Conservation (phyloP, 2,329 filamentous ascomycete genomes). For the Aotearoamyces nothofagi region DNA sequence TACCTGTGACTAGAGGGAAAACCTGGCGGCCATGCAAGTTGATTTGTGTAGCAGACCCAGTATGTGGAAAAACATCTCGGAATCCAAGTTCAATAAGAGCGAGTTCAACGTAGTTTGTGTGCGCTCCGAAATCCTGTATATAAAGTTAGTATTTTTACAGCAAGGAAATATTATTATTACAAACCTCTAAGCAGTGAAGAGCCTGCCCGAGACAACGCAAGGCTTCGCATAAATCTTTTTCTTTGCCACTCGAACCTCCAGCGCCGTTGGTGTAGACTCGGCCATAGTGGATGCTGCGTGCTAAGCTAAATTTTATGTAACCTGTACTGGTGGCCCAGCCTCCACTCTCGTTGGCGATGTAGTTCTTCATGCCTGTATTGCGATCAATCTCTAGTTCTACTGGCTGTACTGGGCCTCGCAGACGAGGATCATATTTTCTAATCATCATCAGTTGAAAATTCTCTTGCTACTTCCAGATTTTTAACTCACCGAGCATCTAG, state of each 20-base stretch:
- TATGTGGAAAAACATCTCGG: constrained; percentile 56
- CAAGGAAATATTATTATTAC: neutral
- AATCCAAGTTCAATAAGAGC: constrained; percentile 59
- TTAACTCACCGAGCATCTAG: constrained; percentile 72
- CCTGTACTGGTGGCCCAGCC: constrained; percentile 82
- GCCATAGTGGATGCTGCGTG: constrained; percentile 62
- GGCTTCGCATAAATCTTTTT: constrained; percentile 68
- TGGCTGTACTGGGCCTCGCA: constrained; percentile 63
- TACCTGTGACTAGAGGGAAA: constrained; percentile 59
- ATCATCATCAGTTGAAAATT: too few species aligned
- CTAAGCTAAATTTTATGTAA: constrained; percentile 65
- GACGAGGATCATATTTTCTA: constrained; percentile 61
- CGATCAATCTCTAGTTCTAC: constrained; percentile 60
- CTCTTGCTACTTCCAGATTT: too few species aligned
- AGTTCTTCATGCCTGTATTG: constrained; percentile 95
- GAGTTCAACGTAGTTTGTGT: constrained; percentile 74
- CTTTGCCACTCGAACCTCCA: constrained; percentile 41
- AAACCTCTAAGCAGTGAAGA: constrained; percentile 58
- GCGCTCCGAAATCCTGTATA: constrained; percentile 52
- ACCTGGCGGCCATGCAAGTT: constrained; percentile 50
- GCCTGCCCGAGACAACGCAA: constrained; percentile 62
- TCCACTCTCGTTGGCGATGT: constrained; percentile 83
- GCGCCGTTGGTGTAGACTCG: constrained; percentile 57
- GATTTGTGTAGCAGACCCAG: constrained; percentile 50
- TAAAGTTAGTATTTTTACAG: neutral